Evolutionary conservation across 352 stramenopile genomes (phyloP), one percentile per base, ranked within the genome.

Genomic region (Plasmopara muralis): DNA sequence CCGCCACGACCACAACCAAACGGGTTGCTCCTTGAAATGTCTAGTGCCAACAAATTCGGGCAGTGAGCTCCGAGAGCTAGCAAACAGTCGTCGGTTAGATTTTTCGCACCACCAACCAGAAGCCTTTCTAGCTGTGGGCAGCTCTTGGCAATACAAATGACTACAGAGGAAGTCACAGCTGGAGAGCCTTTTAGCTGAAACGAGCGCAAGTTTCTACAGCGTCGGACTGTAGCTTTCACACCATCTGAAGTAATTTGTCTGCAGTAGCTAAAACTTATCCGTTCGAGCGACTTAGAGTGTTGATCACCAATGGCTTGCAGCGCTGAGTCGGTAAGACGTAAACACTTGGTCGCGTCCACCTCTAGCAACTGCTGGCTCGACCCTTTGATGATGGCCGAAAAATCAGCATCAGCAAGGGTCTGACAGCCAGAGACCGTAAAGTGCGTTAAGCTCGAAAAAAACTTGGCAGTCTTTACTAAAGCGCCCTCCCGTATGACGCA

Each of bases 11-110:
- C 60, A 47, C 72, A 68, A 14, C 73, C 74, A 50, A 86, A 88
- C 1, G 74, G 77, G 53, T 86, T 88, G 50, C 77, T 88, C 15
- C 67, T 65, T 28, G 72, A 68, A 54, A 86, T 77, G 16, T 85
- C 74, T 8, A 88, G 47, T n/a, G 53, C 54, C 29, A 63, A 58
- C 20, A 88, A 66, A 8, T 31, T 9, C 7, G 47, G 14, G 40
- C 70, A 88, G 43, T 76, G 47, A 18, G 71, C 53, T 9, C 57
- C 74, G 25, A 88, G 50, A 0, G 68, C 66, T 7, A 68, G 9
- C 8, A 88, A 47, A 0, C 68, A 63, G 2, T 57, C 52, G 51
- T 88, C 71, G 5, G 68, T 68, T 30, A 86, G 39, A 9, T 68
- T 77, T 16, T 66, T 77, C 9, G 70, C 69, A 8, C 77, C 70